Percentiles rank a stretch among this genome's conserved stretches.
phyloP scores from a whole-genome alignment of 306 rosid species.

The Potentilla sterilis region DNA sequence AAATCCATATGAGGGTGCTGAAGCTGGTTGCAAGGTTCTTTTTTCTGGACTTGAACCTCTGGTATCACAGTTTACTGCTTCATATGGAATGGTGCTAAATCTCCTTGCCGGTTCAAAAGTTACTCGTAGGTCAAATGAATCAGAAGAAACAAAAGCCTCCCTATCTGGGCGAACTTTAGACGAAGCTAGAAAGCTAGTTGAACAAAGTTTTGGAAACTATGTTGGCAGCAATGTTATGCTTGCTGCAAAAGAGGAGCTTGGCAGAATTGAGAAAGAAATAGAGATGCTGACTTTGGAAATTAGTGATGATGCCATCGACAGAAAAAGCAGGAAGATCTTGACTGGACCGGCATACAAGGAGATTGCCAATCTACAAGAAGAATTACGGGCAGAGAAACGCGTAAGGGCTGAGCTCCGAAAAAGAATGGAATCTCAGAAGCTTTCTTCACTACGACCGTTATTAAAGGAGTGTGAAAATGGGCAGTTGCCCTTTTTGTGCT shows the following conservation, averaged over 20 bases:
- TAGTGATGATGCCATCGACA: constrained; percentile 82
- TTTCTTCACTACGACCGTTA: constrained; percentile 64
- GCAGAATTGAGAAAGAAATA: constrained; percentile 69
- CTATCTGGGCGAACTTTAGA: constrained; percentile 70
- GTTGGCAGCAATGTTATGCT: constrained; percentile 93
- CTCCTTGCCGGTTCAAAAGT: constrained; percentile 87
- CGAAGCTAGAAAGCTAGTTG: constrained; percentile 94
- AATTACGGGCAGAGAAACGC: constrained; percentile 74
- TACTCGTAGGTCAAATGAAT: constrained; percentile 56
- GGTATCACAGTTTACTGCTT: constrained; percentile 94
- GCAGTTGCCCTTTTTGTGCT: constrained; percentile 73
- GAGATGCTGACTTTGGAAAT: constrained; percentile 58
- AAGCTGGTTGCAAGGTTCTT: constrained; percentile 88
- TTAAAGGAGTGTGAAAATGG: constrained; percentile 59
- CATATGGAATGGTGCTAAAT: constrained; percentile 97
- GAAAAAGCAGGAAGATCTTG: constrained; percentile 67
- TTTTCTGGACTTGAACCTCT: constrained; percentile 90
- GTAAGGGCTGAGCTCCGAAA: constrained; percentile 61
- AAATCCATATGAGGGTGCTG: constrained; percentile 86
- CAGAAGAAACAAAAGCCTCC: constrained; percentile 42
- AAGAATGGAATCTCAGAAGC: constrained; percentile 66
- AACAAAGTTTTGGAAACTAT: constrained; percentile 97
- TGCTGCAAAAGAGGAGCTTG: constrained; percentile 88
- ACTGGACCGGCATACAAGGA: constrained; percentile 65
- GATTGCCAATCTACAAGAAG: constrained; percentile 77